Percentiles rank a stretch among this genome's conserved stretches.
phyloP scores from a whole-genome alignment of 2,329 filamentous ascomycete species.

The Talaromyces sp. region DNA sequence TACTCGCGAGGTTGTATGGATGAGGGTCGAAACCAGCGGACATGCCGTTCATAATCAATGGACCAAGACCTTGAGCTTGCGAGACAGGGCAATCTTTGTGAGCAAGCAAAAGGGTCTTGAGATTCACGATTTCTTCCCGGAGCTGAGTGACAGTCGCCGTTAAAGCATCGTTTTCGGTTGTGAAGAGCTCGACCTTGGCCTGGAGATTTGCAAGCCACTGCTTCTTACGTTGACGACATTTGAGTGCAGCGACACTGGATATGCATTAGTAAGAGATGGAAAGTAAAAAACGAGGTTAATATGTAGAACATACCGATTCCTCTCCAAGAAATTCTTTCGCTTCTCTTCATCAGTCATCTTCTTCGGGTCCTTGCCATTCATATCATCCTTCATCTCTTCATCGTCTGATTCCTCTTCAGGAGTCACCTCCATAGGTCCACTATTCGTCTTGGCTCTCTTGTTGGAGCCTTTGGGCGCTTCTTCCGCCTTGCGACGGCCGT shows the following conservation, averaged over 20 bases:
- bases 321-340: slow-evolving; percentile 93
- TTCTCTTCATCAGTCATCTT: slow-evolving; percentile 99
- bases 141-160: slow-evolving; percentile 79
- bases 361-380: slow-evolving; percentile 55
- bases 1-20: slow-evolving; percentile 43
- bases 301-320: slow-evolving; percentile 73
- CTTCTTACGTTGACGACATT: slow-evolving; percentile 97
- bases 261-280: not conserved
- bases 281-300: not conserved
- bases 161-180: slow-evolving; percentile 84
- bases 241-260: slow-evolving; percentile 83
- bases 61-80: slow-evolving; percentile 71
- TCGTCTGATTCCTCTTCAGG: slow-evolving; percentile 54
- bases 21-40: slow-evolving; percentile 42
- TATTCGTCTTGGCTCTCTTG: slow-evolving; percentile 71
- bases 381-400: slow-evolving; percentile 54
- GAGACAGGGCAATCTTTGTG: slow-evolving; percentile 97
- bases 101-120: slow-evolving; percentile 87
- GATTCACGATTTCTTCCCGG: slow-evolving; percentile 87
- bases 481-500: slow-evolving; percentile 75
- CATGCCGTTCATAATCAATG: slow-evolving; percentile 44
- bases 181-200: slow-evolving; percentile 89
- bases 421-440: slow-evolving; percentile 41
- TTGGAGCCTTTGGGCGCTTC: slow-evolving; percentile 67
- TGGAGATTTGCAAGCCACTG: slow-evolving; percentile 97